Conservation (phyloP, 345 rosid species). For the Euphorbia pulcherrima region DNA sequence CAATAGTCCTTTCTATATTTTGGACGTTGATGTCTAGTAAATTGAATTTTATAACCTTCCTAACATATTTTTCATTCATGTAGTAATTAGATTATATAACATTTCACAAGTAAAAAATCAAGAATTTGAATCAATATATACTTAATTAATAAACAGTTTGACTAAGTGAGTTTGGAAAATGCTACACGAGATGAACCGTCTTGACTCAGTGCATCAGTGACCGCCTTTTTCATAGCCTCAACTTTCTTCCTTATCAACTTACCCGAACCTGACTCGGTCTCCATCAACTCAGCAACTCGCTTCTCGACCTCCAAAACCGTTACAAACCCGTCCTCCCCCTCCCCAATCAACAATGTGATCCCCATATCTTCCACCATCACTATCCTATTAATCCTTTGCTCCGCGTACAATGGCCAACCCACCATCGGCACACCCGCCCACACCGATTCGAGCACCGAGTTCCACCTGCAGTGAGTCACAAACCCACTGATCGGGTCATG, state of each 20-base stretch:
- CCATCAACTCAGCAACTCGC: slow-evolving; percentile 51
- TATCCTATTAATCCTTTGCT: slow-evolving; percentile 35
- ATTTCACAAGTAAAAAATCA: too few species aligned
- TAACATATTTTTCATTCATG: too few species aligned
- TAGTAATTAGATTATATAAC: too few species aligned
- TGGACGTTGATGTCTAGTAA: too few species aligned
- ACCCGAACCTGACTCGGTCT: slow-evolving; percentile 35
- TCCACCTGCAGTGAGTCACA: slow-evolving; percentile 75
- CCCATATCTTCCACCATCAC: slow-evolving; percentile 55
- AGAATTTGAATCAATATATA: too few species aligned
- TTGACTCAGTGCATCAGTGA: slow-evolving; percentile 30
- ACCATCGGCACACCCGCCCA: slow-evolving; percentile 50
- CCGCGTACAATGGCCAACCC: slow-evolving; percentile 53
- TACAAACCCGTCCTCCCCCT: slow-evolving; percentile 46
- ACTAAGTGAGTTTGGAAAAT: neutral
- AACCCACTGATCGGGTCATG: slow-evolving; percentile 54
- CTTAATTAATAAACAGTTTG: too few species aligned
- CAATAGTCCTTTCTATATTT: too few species aligned
- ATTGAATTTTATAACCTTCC: too few species aligned
- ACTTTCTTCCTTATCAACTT: slow-evolving; percentile 23
- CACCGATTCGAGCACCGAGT: slow-evolving; percentile 54
- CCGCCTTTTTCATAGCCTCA: slow-evolving; percentile 38
- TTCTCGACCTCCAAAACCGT: slow-evolving; percentile 46
- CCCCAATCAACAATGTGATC: slow-evolving; percentile 45
- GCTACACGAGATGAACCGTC: slow-evolving; percentile 39